These are phyloP conservation scores for Porphyridium purpureum DNA, from an alignment of 23 red algal species.

Conservation along the genomic window DNA sequence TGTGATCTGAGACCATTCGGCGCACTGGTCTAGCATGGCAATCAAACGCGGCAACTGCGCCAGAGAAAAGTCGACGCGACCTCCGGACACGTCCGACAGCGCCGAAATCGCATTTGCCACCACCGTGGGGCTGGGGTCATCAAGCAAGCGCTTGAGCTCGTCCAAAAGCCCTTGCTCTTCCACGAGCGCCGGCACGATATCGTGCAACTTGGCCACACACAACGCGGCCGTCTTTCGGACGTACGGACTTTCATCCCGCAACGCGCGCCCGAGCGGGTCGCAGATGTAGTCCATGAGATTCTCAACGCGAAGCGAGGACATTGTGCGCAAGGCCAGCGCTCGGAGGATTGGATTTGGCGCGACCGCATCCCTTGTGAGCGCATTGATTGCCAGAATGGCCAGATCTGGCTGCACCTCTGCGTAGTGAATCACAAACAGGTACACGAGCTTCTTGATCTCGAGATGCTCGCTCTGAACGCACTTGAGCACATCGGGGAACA, in stretches of 20 bases:
- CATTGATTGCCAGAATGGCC: conserved; percentile 84
- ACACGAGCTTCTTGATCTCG: conserved; percentile 92
- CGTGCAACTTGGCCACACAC: conserved; percentile 81
- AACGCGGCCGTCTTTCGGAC: conserved; percentile 88
- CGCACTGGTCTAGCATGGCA: conserved; percentile 61
- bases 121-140: conserved; percentile 72
- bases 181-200: conserved; percentile 11
- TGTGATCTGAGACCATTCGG: conserved; percentile 88
- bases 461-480: conserved; percentile 46
- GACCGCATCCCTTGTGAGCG: conserved; percentile 73
- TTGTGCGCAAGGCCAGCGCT: conserved; percentile 76
- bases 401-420: conserved; percentile 62
- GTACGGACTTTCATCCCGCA: conserved; percentile 70
- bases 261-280: conserved; percentile 43
- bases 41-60: conserved; percentile 43
- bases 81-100: conserved; percentile 33
- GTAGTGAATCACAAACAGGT: conserved; percentile 92
- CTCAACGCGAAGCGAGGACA: conserved; percentile 62
- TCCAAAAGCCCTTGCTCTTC: conserved; percentile 14
- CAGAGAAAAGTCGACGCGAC: conserved; percentile 7
- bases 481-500: conserved; percentile 93
- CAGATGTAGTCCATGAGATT: conserved; percentile 52
- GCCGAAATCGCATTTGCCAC: conserved; percentile 74
- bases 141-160: conserved; percentile 29
- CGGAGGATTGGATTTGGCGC: conserved; percentile 81